Evolutionary conservation across 176 grass and related monocot species (phyloP).

Genomic region (Triticum dicoccoides): DNA sequence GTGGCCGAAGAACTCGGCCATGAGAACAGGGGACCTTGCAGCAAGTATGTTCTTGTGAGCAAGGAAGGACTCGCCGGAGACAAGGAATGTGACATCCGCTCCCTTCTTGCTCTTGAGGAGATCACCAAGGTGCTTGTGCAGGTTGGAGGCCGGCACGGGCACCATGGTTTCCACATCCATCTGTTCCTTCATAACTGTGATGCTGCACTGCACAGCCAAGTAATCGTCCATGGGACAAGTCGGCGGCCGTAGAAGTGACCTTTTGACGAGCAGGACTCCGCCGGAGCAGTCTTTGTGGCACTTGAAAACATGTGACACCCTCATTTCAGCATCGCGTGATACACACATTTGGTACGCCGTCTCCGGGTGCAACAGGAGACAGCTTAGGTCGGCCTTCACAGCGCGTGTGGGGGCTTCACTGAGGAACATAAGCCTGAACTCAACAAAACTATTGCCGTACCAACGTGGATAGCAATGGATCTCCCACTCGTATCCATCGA

Average conservation of each 20-base stretch:
- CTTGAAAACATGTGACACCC: neutral
- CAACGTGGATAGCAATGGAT: neutral
- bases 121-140: neutral
- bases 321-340: neutral
- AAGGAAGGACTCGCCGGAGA: neutral
- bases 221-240: no score
- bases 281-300: neutral
- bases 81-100: neutral
- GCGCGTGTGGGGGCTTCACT: neutral
- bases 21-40: conserved; percentile 34
- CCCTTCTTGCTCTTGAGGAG: fast-evolving
- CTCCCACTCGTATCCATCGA: neutral
- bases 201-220: no score
- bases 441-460: neutral
- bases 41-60: neutral
- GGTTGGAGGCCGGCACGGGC: neutral
- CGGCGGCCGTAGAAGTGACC: no score
- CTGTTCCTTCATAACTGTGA: no score
- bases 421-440: neutral
- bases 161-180: no score
- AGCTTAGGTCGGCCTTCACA: neutral
- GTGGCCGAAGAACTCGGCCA: conserved; percentile 31
- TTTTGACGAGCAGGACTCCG: fast-evolving
- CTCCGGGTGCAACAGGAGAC: neutral
- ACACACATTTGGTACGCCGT: neutral